A percentile compares a stretch with the other conserved stretches of the same genome.
phyloP scores from a whole-genome alignment of 1,139 yeast species.

The Hansenula lynferdii region DNA sequence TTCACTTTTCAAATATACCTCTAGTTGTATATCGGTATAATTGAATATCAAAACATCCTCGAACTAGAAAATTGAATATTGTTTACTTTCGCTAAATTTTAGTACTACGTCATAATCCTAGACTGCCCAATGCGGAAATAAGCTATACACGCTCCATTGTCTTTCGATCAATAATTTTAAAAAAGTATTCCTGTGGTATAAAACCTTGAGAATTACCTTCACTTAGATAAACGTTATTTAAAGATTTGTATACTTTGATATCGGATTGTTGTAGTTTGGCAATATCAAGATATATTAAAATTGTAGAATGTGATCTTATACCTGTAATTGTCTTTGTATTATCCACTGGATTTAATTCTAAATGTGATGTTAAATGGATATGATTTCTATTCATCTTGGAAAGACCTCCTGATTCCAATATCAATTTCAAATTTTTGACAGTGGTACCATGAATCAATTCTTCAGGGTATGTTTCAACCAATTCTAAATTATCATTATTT shows the following conservation, averaged over 20 bases:
- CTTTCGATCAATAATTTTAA: slow-evolving; percentile 27
- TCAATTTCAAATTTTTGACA: slow-evolving; percentile 39
- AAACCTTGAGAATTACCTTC: slow-evolving; percentile 54
- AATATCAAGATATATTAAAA: slow-evolving; percentile 60
- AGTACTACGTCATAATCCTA: no score
- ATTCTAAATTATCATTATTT: slow-evolving; percentile 34
- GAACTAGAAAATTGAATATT: no score
- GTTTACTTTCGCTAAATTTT: no score
- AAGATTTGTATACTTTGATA: slow-evolving; percentile 55
- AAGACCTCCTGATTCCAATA: slow-evolving; percentile 54
- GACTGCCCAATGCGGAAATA: not conserved
- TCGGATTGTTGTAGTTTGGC: slow-evolving; percentile 39
- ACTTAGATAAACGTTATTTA: slow-evolving; percentile 72
- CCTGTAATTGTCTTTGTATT: slow-evolving; percentile 46
- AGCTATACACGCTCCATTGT: slow-evolving; percentile 5
- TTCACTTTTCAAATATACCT: no score
- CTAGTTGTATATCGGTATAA: no score
- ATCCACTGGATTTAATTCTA: slow-evolving; percentile 26
- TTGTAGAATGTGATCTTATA: slow-evolving; percentile 54
- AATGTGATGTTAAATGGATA: slow-evolving; percentile 59
- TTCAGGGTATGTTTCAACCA: slow-evolving; percentile 33
- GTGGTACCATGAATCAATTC: slow-evolving; percentile 80
- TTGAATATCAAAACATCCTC: no score
- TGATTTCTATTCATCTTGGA: slow-evolving; percentile 74
- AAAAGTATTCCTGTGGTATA: slow-evolving; percentile 43